A percentile compares a stretch with the other conserved stretches of the same genome.
Conservation (phyloP, 345 rosid species). For the Zanthoxylum bungeanum region DNA sequence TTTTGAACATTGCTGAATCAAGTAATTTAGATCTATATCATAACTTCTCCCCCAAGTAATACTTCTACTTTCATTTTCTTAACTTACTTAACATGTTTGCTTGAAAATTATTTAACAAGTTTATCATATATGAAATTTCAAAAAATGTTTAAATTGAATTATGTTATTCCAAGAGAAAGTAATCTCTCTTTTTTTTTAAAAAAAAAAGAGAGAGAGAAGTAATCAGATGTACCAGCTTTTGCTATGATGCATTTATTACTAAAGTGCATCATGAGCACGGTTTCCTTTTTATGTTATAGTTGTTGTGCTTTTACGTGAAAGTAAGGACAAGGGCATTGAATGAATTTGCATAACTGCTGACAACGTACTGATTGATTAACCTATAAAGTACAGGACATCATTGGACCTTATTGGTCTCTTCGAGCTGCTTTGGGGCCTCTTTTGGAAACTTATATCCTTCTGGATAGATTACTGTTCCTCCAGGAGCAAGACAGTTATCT, state of each 20-base stretch:
- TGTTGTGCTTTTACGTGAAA: background rate
- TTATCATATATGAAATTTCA: no score
- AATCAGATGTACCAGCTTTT: background rate
- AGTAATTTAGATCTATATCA: no score
- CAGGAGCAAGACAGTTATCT: slow-evolving; percentile 65
- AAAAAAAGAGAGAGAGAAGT: background rate
- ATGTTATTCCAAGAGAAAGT: no score
- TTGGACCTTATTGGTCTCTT: slow-evolving; percentile 91
- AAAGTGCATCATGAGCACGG: background rate
- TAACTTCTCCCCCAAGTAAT: no score
- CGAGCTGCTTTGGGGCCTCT: slow-evolving; percentile 89
- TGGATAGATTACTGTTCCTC: slow-evolving; percentile 85
- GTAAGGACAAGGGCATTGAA: background rate
- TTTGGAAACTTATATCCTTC: slow-evolving; percentile 75
- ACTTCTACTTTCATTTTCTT: no score
- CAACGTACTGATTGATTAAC: slow-evolving; percentile 1
- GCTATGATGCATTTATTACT: background rate
- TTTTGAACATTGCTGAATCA: no score
- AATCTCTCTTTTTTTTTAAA: no score
- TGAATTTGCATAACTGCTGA: background rate
- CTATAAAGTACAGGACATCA: slow-evolving; percentile 47
- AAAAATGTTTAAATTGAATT: no score
- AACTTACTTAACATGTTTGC: no score
- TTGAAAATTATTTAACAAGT: no score
- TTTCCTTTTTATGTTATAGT: background rate